These are phyloP conservation scores for Cryptosporidium sp. DNA, from an alignment of 169 alveolate species.

Conservation along the genomic window DNA sequence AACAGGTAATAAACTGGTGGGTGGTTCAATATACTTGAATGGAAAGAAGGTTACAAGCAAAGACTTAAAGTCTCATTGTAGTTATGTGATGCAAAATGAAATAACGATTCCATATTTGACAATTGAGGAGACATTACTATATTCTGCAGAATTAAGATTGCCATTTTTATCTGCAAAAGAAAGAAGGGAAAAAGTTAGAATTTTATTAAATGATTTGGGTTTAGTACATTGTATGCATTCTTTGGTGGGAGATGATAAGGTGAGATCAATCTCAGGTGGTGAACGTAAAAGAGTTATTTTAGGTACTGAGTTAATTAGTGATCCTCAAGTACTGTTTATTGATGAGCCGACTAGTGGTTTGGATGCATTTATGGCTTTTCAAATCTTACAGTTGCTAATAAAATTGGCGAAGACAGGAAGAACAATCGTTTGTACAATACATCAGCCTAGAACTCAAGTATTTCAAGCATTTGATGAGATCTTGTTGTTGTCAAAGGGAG, in stretches of 20 bases:
- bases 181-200: slow-evolving; percentile 74
- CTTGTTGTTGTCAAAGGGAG: slow-evolving; percentile 82
- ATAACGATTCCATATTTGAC: slow-evolving; percentile 83
- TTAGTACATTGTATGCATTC: slow-evolving; percentile 79
- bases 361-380: slow-evolving; percentile 87
- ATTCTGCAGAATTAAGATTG: slow-evolving; percentile 83
- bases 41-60: slow-evolving; percentile 75
- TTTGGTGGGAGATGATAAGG: slow-evolving; percentile 82
- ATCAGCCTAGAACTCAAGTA: slow-evolving; percentile 85
- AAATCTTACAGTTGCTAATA: slow-evolving; percentile 81
- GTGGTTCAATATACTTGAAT: slow-evolving; percentile 37
- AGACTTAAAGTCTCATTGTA: slow-evolving; percentile 75
- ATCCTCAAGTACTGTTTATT: slow-evolving; percentile 88
- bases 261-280: slow-evolving; percentile 92
- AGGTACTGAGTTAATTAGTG: slow-evolving; percentile 90
- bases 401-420: slow-evolving; percentile 83
- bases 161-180: slow-evolving; percentile 58
- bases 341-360: slow-evolving; percentile 93
- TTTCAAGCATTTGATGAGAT: slow-evolving; percentile 82
- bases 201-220: slow-evolving; percentile 76
- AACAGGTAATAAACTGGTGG: slow-evolving; percentile 42
- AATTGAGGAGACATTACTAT: slow-evolving; percentile 85
- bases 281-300: slow-evolving; percentile 91
- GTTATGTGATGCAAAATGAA: slow-evolving; percentile 88
- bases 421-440: slow-evolving; percentile 84